These are phyloP conservation scores for Scenedesmus sp. DNA, from an alignment of 163 green algal species.

Conservation along the genomic window DNA sequence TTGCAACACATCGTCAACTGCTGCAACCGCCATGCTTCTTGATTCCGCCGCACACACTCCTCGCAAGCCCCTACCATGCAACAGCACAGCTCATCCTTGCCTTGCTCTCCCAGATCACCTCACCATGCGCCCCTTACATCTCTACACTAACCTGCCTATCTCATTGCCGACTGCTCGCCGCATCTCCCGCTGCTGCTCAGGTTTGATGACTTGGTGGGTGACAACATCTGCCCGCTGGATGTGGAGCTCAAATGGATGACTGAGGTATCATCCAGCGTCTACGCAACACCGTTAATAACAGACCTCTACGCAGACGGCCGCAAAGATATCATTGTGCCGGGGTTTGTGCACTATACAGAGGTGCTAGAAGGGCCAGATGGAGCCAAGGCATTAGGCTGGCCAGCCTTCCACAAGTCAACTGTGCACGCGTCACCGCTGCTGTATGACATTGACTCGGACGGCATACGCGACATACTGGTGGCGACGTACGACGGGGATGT, in stretches of 20 bases:
- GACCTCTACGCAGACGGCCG: constrained; percentile 95
- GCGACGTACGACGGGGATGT: constrained; percentile 94
- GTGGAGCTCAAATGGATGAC: constrained; percentile 93
- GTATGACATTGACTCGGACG: constrained; percentile 94
- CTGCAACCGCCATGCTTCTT: no score
- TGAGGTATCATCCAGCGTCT: constrained; percentile 86
- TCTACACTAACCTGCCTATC: no score
- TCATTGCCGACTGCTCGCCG: neutral
- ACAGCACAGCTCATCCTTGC: no score
- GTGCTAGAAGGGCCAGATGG: constrained; percentile 90
- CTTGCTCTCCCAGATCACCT: no score
- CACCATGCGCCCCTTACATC: no score
- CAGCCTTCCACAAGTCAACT: constrained; percentile 88
- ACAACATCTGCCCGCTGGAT: constrained; percentile 74
- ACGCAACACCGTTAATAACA: constrained; percentile 96
- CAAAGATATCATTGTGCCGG: constrained; percentile 95
- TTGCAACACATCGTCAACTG: no score
- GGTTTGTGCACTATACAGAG: constrained; percentile 95
- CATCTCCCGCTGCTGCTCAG: neutral
- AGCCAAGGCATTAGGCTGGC: constrained; percentile 83
- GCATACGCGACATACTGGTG: constrained; percentile 90
- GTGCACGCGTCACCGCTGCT: constrained; percentile 92
- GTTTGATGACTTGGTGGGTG: constrained; percentile 63
- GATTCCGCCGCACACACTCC: no score
- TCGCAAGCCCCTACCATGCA: no score